A percentile compares a stretch with the other conserved stretches of the same genome.
Conservation (phyloP, 192 early-diverging fungal genomes). For the Dimargaris cristalligena region DNA sequence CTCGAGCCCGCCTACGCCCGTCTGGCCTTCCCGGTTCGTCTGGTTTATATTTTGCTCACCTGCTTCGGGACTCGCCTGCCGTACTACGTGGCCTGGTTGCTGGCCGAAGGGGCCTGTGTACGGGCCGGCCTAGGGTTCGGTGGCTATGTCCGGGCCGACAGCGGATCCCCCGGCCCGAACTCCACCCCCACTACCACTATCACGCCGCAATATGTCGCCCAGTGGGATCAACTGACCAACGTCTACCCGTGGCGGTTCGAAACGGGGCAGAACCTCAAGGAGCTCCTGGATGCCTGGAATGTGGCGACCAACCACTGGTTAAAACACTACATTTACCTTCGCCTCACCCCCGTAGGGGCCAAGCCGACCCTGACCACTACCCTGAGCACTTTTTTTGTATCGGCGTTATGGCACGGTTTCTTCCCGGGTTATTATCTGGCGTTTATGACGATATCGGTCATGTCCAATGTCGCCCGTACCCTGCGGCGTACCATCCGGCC, state of each 20-base stretch:
- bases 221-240: constrained; percentile 64
- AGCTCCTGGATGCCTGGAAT: constrained; percentile 76
- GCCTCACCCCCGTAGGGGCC: constrained; percentile 31
- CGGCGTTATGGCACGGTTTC: constrained; percentile 95
- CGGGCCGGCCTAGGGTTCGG: constrained; percentile 71
- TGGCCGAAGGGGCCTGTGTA: constrained; percentile 72
- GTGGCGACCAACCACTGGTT: constrained; percentile 79
- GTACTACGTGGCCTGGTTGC: constrained; percentile 85
- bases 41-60: constrained; percentile 39
- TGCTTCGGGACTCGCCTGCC: constrained; percentile 48
- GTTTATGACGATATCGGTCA: constrained; percentile 20
- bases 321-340: constrained; percentile 64
- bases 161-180: constrained; percentile 17
- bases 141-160: constrained; percentile 38
- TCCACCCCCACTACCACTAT: too few relatives aligned
- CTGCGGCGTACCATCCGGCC: constrained; percentile 47
- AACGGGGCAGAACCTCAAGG: constrained; percentile 55
- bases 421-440: constrained; percentile 62
- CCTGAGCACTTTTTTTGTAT: constrained; percentile 59
- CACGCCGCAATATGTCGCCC: too few relatives aligned
- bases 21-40: constrained; percentile 20
- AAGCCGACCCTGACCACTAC: constrained; percentile 43
- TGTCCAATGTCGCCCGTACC: constrained; percentile 16
- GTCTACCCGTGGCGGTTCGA: constrained; percentile 61
- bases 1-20: constrained; percentile 18